Evolutionary conservation across 345 rosid species (phyloP).

Genomic region (Rhizophora apiculata): DNA sequence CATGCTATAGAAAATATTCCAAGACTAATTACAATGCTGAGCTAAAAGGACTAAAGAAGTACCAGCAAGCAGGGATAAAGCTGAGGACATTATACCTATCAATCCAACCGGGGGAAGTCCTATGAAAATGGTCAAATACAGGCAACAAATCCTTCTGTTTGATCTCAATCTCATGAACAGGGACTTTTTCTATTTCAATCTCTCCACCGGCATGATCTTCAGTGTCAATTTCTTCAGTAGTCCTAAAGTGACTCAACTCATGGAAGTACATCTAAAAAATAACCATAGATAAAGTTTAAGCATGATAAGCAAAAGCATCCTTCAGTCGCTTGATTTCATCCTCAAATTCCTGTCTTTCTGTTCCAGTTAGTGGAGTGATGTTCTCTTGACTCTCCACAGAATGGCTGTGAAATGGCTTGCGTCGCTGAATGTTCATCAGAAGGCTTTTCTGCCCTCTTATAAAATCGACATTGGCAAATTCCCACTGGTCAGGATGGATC

Average conservation of each 20-base stretch:
- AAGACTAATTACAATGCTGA: no score
- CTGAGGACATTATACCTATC: constrained; percentile 40
- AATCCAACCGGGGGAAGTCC: constrained; percentile 48
- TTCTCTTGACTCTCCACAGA: constrained; percentile 30
- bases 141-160: constrained; percentile 77
- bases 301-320: constrained; percentile 2
- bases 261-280: constrained; percentile 64
- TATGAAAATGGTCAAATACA: constrained; percentile 67
- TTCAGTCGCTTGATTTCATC: constrained; percentile 31
- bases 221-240: constrained; percentile 26
- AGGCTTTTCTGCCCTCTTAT: constrained; percentile 51
- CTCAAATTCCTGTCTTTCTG: constrained; percentile 42
- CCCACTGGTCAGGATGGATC: constrained; percentile 65
- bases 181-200: constrained; percentile 66
- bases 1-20: no score
- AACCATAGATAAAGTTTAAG: constrained; percentile 14
- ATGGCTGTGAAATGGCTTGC: constrained; percentile 66
- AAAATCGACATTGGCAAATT: constrained; percentile 60
- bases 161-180: constrained; percentile 67
- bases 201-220: constrained; percentile 49
- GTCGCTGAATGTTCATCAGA: constrained; percentile 47
- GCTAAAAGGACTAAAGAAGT: no score
- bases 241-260: constrained; percentile 39
- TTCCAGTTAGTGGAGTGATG: constrained; percentile 27
- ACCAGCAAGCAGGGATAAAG: no score